Base-by-base conservation (phyloP, 306 rosid species). In the Lagenaria siceraria region DNA sequence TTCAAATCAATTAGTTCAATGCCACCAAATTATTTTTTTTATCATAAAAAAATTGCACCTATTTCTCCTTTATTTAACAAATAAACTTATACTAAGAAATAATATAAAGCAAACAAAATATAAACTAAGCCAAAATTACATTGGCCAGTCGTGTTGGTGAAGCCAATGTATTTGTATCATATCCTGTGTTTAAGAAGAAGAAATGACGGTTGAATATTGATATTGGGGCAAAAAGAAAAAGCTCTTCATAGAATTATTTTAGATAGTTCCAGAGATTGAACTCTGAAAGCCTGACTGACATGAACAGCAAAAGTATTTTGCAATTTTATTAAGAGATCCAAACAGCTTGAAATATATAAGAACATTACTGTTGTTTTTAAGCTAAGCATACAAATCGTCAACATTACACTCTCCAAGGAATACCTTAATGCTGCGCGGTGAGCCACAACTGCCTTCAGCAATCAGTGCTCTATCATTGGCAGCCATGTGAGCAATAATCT, bases 401-500 rank as follows among this genome's bases (percentile, higher is more conserved):
- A 93, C 75, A 79, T 81, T 84, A 81, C 98, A 93, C 83, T 93
- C 97, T 73, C 90, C 90, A 11, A 83, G 87, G 71, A 87, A 90
- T 86, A 90, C 93, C 86, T 89, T 90, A 83, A 93, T 36, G 89
- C 98, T 89, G 38, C 98, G 87, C 0, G 95, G 97, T 54, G 98
- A 93, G 12, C 98, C 97, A n/a, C 98, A 90, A 36, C 62, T 84
- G 78, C 98, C 98, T 88, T 93, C 95, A 3, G 95, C 98, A 60
- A 90, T 90, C n/a, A 93, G 53, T 53, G 93, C 97, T 90, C 97
- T 93, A 77, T 93, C 97, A 31, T 93, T 93, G 81, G 95, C 93
- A 3, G 98, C 95, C 90, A 93, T 89, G 78, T 93, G 98, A 65
- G 91, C 95, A 8, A 93, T 77, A 74, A 93, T 87, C 90, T 93